Base-by-base conservation (phyloP, 2,329 filamentous ascomycete genomes). In the Fusarium pininemorale region DNA sequence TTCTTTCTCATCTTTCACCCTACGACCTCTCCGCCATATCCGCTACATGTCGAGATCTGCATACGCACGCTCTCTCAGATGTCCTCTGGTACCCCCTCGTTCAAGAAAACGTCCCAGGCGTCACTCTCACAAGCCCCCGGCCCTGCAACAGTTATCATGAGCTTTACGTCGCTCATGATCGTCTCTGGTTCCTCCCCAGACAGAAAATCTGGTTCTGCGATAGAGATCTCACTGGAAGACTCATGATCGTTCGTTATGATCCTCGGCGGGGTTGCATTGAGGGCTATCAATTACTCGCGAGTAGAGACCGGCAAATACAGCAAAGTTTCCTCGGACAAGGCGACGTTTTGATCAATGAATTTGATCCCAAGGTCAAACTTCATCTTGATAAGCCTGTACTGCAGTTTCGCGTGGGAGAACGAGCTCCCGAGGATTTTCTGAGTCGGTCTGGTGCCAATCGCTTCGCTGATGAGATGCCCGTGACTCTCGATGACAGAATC, bases 131-230 rank as follows among this genome's bases (percentile, higher is more conserved):
- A 3, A 85, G 86, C 3, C 85, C 91, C 0, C 87, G 86, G 12
- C 91, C 92, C 12, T 91, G 88, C 77, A 75, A 83, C 5, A 91
- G 87, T 30, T 98, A 91, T 82, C 90, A 89, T 65, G 87, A 92
- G 32, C 88, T 98, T 6, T 98, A 93, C 80, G 84, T 88, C 47
- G 87, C 91, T 26, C 93, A 96, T 80, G 89, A 96, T 72, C 92
- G 92, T 1, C 90, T 92, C 77, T 98, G 95, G 95, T 98, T 97
- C 78, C 85, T 98, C 3, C 87, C 93, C 0, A 90, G 89, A 58
- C 87, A 93, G 79, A 95, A 93, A 81, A 85, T 98, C 72, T 98
- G 95, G 95, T 96, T 98, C 79, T 89, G 90, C 67, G 94, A 98
- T 81, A 87, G 86, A 5, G 88, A 91, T 37, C 87, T 94, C 54